Base-by-base conservation (phyloP, 768 basidiomycete genomes). In the Cystofilobasidium capitatum region DNA sequence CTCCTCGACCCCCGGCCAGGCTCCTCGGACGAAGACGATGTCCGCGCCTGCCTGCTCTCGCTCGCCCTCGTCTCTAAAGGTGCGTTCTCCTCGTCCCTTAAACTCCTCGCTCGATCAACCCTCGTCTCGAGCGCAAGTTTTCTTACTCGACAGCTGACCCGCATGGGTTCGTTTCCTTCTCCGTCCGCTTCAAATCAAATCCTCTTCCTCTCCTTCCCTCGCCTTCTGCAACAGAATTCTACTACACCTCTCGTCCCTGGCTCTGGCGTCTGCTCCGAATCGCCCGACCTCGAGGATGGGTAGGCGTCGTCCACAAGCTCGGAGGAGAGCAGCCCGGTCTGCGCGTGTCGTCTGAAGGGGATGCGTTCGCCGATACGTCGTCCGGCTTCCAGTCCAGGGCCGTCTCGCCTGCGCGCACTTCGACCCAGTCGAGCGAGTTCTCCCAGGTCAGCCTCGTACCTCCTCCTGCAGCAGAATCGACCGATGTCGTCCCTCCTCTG, bases 181-280 rank as follows among this genome's bases (percentile, higher is more conserved):
- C 40, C 40, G 10, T 20, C 40, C 40, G 7, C 10, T 20, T 54
- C 49, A 54, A 54, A 54, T 54, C 49, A 54, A 54, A 54, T 54
- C 49, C 20, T 4, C 47, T 49, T 49, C 4, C 47, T 4, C 29
- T 22, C n/a, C 10, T 24, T 5, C n/a, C 47, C 24, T 26, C n/a
- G n/a, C 47, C 20, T 49, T 10, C 44, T 5, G 4, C 7, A 14
- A 17, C 51, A 57, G 66, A 68, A 57, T 68, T 68, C 61, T 68
- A 68, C 61, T 61, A 68, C 57, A 68, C 66, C 51, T 60, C 66
- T n/a, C 45, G 86, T 71, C 89, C 89, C 0, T 91, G 87, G 88
- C 79, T 92, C 7, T 92, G 89, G 89, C 83, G 83, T 66, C 85
- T 85, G 69, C 79, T 91, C 70, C 89, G 91, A 75, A 86, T 92